A percentile compares a stretch with the other conserved stretches of the same genome.
phyloP scores from a whole-genome alignment of 225 moss, liverwort and hornwort species.

The Marchantia paleacea region DNA sequence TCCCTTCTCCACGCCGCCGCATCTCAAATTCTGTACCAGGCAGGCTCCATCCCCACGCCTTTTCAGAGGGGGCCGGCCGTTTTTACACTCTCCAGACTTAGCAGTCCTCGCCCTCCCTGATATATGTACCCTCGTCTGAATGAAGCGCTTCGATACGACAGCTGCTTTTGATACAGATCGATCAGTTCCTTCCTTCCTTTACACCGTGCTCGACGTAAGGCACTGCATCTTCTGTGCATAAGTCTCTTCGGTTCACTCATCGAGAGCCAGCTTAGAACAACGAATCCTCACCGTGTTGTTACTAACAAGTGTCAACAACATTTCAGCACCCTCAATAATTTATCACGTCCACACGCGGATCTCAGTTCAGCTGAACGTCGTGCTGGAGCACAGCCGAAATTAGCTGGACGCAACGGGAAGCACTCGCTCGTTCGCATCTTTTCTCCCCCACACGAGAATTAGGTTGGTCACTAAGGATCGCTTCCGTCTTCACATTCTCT shows the following conservation, averaged over 20 bases:
- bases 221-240: background rate
- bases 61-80: background rate
- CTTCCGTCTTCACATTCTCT: background rate
- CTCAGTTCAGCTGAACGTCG: background rate
- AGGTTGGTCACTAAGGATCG: background rate
- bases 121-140: background rate
- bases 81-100: no score
- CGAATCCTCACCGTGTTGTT: no score
- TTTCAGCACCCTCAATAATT: background rate
- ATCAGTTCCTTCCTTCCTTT: background rate
- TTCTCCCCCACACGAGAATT: background rate
- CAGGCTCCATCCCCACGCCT: background rate
- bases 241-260: no score
- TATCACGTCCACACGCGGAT: background rate
- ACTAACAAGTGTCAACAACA: no score
- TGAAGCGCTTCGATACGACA: background rate
- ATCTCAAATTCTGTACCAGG: background rate
- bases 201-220: background rate
- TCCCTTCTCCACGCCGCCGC: constrained; percentile 2
- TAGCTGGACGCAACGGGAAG: no score
- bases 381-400: background rate
- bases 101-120: background rate
- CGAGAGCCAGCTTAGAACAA: no score
- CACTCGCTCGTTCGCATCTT: background rate
- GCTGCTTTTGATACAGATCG: background rate